Percentiles rank a stretch among this genome's conserved stretches.
Evolutionary conservation across 2,329 filamentous ascomycete species (phyloP).

Genomic region (Alternaria hordeiaustralica): DNA sequence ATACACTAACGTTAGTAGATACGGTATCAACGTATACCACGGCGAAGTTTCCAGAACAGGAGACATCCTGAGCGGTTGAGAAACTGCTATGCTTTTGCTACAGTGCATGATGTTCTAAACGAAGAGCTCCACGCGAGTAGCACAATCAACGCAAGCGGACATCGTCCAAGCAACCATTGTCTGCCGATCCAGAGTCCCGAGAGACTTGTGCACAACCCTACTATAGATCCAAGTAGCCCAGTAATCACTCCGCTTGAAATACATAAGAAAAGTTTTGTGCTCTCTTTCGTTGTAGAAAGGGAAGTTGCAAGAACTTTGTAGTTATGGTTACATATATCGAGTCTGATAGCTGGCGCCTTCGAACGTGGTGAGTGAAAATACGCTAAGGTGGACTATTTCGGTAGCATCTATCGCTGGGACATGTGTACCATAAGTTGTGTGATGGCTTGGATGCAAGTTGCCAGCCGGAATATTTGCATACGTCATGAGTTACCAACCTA

Average conservation of each 20-base stretch:
- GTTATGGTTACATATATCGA: neutral
- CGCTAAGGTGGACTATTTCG: neutral
- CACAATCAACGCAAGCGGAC: neutral
- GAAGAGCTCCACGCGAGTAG: neutral
- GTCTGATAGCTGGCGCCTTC: neutral
- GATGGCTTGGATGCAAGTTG: neutral
- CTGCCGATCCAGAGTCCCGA: neutral
- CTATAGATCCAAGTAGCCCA: neutral
- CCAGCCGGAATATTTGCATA: constrained; percentile 8
- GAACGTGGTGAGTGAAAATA: neutral
- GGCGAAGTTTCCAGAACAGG: neutral
- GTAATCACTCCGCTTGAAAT: neutral
- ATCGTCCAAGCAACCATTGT: neutral
- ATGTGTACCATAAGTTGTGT: neutral
- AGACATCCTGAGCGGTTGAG: neutral
- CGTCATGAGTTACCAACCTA: constrained; percentile 25
- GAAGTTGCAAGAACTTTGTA: neutral
- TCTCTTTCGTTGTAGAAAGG: neutral
- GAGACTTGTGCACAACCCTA: neutral
- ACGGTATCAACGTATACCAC: neutral
- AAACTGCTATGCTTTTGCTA: neutral
- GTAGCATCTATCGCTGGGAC: neutral
- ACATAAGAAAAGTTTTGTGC: neutral
- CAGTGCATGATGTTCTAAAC: neutral
- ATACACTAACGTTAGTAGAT: neutral